Conservation (phyloP, 192 early-diverging fungal species). For the Irineochytrium annulatum region DNA sequence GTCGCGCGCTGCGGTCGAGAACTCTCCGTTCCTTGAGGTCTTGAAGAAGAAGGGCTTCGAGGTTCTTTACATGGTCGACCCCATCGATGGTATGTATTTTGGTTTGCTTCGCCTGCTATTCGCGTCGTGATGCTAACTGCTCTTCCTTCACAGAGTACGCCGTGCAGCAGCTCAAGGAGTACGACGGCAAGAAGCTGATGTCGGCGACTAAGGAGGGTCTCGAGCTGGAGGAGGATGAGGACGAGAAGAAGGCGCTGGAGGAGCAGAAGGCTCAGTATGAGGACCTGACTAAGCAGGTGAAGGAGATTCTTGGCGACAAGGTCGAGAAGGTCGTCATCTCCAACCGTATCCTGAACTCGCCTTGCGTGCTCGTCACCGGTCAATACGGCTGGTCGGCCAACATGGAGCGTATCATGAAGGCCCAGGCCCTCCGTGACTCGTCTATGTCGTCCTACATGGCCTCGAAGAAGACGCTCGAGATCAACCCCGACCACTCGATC, state of each 20-base stretch:
- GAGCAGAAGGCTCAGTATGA: constrained; percentile 90
- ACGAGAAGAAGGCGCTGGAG: constrained; percentile 93
- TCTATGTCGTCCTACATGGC: constrained; percentile 99
- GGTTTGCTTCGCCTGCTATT: neutral
- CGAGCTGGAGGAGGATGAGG: constrained; percentile 98
- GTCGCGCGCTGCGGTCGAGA: constrained; percentile 88
- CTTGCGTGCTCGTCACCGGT: constrained; percentile 97
- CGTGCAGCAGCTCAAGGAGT: constrained; percentile 98
- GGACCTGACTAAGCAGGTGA: constrained; percentile 88
- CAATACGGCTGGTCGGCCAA: constrained; percentile 99
- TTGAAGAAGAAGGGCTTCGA: constrained; percentile 99
- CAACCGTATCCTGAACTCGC: constrained; percentile 94
- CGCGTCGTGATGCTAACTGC: neutral
- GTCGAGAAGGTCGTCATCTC: constrained; percentile 93
- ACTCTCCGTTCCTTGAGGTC: constrained; percentile 96
- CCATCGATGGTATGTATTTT: constrained; percentile 70
- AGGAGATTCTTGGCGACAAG: constrained; percentile 98
- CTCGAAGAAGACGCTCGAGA: constrained; percentile 98
- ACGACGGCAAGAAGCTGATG: constrained; percentile 98
- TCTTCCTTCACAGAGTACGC: constrained; percentile 68
- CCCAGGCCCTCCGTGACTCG: constrained; percentile 97
- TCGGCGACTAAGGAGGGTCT: constrained; percentile 98
- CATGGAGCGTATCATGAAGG: constrained; percentile 99
- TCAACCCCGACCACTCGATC: constrained; percentile 95
- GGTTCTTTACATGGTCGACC: constrained; percentile 98